These are phyloP conservation scores for Rhododendron ovatum DNA, from an alignment of 148 eudicot species.

Conservation along the genomic window DNA sequence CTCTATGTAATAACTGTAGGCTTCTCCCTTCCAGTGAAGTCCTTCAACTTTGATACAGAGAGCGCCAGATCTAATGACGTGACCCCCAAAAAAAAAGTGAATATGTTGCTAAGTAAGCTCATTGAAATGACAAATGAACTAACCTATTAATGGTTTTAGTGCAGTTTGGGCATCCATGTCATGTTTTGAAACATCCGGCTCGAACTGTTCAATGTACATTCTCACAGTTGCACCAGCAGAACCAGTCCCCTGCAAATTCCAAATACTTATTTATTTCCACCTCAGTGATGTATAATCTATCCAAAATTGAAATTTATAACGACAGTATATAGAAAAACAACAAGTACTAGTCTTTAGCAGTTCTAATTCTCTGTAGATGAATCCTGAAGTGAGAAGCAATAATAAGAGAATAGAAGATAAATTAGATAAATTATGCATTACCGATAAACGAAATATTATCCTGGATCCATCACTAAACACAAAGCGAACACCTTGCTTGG, in stretches of 20 bases:
- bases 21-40: slow-evolving; percentile 77
- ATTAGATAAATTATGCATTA: slow-evolving; percentile 21
- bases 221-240: slow-evolving; percentile 94
- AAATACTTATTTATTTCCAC: slow-evolving; percentile 2
- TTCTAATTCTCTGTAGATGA: not conserved
- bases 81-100: not conserved
- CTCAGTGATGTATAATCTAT: not conserved
- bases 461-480: slow-evolving; percentile 95
- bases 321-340: not conserved
- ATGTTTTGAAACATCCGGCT: slow-evolving; percentile 82
- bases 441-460: slow-evolving; percentile 84
- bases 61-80: slow-evolving; percentile 58
- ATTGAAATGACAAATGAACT: slow-evolving; percentile 11
- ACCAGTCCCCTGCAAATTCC: slow-evolving; percentile 77
- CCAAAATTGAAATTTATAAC: not conserved
- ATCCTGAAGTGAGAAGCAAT: not conserved
- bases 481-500: slow-evolving; percentile 94
- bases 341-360: not conserved
- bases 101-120: not conserved
- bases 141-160: slow-evolving; percentile 88
- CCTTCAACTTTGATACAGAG: slow-evolving; percentile 69
- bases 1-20: slow-evolving; percentile 81
- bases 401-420: not conserved
- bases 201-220: slow-evolving; percentile 85
- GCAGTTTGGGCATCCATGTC: slow-evolving; percentile 84